Evolutionary conservation across 225 moss, liverwort and hornwort genomes (phyloP), one percentile per base, ranked within the genome.

Genomic region (Sphagnum tenellum): DNA sequence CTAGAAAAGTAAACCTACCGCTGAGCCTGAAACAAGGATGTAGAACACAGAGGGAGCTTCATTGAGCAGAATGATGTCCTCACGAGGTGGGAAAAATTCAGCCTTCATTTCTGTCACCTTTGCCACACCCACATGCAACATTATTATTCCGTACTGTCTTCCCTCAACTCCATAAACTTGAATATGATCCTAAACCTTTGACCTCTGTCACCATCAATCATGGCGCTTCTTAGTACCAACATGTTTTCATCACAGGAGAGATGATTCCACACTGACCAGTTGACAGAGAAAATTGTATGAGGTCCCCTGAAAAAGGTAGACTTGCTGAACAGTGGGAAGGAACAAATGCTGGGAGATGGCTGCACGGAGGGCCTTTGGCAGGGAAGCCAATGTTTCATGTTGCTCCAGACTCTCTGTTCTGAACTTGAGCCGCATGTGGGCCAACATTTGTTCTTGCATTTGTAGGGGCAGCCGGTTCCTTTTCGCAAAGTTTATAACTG

Each of bases 1-100:
- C 29, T 29, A 29, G 29, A 29, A 29, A 29, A 29, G 29, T 29
- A 29, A 66, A 88, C 95, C 82, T 73, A 95, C 95, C 75, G 80
- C 89, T 47, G 72, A 64, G 69, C 98, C 98, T 5, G 89, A 87
- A 49, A 98, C 93, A 59, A 98, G 13, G 13, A 98, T 82, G 70
- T 92, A 98, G 68, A 98, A 82, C 66, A 89, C 93, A n/a, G 98
- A 87, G 61, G 98, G 98, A 45, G 93, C 90, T 74, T 93, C 93
- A 55, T 93, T 93, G 52, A 85, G 78, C 47, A 87, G 70, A 53
- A 98, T 90, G 7, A 98, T 80, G 45, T 93, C 93, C 69, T 93
- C 93, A 55, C 77, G 76, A 46, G 93, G 93, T 64, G 93, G 93
- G 68, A 85, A 93, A 61, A 90, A 98, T 55, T 98, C 93, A 6